phyloP scores from a whole-genome alignment of 2,329 filamentous ascomycete genomes.

The Fusarium xylarioides region DNA sequence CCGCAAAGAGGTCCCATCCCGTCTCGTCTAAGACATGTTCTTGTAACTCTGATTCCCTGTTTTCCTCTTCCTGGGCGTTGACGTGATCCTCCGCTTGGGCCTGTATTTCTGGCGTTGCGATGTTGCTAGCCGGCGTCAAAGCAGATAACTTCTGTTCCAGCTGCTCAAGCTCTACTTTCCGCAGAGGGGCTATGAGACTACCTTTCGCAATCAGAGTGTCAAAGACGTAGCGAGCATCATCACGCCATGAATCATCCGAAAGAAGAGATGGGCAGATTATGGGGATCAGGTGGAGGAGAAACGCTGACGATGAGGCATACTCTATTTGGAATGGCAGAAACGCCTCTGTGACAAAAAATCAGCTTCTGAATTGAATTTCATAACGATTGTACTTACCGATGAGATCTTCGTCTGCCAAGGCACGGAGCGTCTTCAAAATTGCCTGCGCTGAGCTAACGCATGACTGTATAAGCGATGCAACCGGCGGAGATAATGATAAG shows the following conservation, averaged over 20 bases:
- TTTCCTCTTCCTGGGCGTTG: fast-evolving
- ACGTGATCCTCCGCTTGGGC: neutral
- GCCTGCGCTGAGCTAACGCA: constrained; percentile 44
- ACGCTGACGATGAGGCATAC: constrained; percentile 53
- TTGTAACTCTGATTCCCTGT: neutral
- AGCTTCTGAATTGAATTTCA: fast-evolving
- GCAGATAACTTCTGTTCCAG: constrained; percentile 49
- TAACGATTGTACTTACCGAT: constrained; percentile 13
- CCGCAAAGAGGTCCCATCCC: constrained; percentile 46
- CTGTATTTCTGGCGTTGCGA: neutral
- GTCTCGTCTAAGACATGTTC: constrained; percentile 23
- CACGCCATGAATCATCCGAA: constrained; percentile 47
- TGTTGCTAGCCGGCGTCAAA: constrained; percentile 42
- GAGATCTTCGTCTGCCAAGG: constrained; percentile 44
- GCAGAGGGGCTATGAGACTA: constrained; percentile 49
- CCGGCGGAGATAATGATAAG: constrained; percentile 36
- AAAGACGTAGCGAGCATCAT: constrained; percentile 48
- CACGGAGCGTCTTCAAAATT: constrained; percentile 39
- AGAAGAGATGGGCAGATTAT: constrained; percentile 48
- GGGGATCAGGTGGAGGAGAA: constrained; percentile 50
- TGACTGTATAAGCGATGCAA: constrained; percentile 43
- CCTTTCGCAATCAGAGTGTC: constrained; percentile 51
- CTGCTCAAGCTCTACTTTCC: constrained; percentile 50
- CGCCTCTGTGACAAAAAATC: constrained; percentile 23
- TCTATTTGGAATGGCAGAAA: constrained; percentile 54